Evolutionary conservation across 768 basidiomycete species (phyloP).

Genomic region (Clitopilus passeckerianus): DNA sequence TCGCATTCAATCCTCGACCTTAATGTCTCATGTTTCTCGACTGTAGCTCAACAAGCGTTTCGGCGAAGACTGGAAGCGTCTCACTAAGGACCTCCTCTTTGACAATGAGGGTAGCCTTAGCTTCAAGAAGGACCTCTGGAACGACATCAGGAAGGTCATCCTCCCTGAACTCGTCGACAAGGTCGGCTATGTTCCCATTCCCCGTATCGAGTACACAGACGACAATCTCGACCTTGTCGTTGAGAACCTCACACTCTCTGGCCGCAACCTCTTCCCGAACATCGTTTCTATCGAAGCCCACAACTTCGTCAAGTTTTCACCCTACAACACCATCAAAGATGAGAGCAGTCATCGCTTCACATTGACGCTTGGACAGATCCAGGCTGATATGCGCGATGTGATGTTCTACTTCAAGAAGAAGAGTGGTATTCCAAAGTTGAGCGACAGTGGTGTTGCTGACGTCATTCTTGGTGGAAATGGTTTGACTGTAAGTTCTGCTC

Average conservation of each 20-base stretch:
- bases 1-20: neutral
- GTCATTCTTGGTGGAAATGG: constrained; percentile 83
- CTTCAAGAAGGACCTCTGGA: constrained; percentile 89
- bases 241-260: constrained; percentile 88
- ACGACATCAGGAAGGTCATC: constrained; percentile 80
- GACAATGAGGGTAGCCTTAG: constrained; percentile 75
- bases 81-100: constrained; percentile 83
- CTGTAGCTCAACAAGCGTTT: constrained; percentile 60
- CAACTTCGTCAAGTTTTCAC: constrained; percentile 83
- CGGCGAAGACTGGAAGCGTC: constrained; percentile 76
- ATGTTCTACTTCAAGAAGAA: constrained; percentile 90
- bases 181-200: constrained; percentile 83
- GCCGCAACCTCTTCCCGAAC: constrained; percentile 87
- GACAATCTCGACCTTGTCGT: constrained; percentile 83
- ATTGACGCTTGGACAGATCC: constrained; percentile 77
- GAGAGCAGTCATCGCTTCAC: constrained; percentile 67
- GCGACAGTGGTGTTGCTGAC: constrained; percentile 82
- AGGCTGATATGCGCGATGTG: constrained; percentile 91
- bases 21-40: neutral
- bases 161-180: constrained; percentile 73
- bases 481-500: constrained; percentile 42
- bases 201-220: constrained; percentile 91
- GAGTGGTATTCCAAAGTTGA: constrained; percentile 74
- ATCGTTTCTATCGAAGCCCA: constrained; percentile 67
- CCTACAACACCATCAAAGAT: constrained; percentile 59